These are phyloP conservation scores for Botryotinia narcissicola DNA, from an alignment of 2,329 filamentous ascomycete genomes.

Conservation along the genomic window DNA sequence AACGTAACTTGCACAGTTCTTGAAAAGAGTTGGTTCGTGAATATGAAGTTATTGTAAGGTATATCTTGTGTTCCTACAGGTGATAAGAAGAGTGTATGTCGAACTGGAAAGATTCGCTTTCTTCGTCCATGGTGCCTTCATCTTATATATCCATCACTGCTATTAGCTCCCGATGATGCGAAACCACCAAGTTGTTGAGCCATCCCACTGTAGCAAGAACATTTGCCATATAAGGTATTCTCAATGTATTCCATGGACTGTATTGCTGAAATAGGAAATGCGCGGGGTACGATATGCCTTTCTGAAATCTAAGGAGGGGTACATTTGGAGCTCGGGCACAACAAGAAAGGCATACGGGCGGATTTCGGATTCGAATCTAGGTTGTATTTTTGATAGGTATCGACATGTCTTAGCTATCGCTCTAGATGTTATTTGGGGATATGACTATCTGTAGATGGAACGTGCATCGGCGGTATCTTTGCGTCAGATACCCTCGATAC, in stretches of 20 bases:
- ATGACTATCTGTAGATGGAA: neutral
- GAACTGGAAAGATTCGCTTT: slow-evolving; percentile 26
- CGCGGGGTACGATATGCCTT: neutral
- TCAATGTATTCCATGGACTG: slow-evolving; percentile 17
- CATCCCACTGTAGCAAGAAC: slow-evolving; percentile 26
- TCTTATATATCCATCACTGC: slow-evolving; percentile 20
- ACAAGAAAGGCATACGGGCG: neutral
- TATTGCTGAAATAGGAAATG: slow-evolving; percentile 21
- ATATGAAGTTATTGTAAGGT: slow-evolving; percentile 18
- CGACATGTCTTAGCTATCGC: neutral
- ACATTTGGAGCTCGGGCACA: neutral
- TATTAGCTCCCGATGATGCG: slow-evolving; percentile 14
- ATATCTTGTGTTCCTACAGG: slow-evolving; percentile 19
- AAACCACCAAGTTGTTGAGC: slow-evolving; percentile 8
- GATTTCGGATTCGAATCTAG: neutral
- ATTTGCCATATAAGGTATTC: slow-evolving; percentile 19
- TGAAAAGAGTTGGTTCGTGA: neutral
- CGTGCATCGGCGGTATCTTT: neutral
- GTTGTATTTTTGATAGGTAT: neutral
- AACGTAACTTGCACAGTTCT: neutral
- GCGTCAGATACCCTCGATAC: neutral
- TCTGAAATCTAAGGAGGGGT: neutral
- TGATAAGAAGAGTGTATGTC: slow-evolving; percentile 21
- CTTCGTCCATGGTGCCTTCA: slow-evolving; percentile 19
- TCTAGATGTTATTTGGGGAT: too few species aligned